Evolutionary conservation across 2,329 filamentous ascomycete genomes (phyloP), one percentile per base, ranked within the genome.

Genomic region (Pseudogymnoascus sp.): DNA sequence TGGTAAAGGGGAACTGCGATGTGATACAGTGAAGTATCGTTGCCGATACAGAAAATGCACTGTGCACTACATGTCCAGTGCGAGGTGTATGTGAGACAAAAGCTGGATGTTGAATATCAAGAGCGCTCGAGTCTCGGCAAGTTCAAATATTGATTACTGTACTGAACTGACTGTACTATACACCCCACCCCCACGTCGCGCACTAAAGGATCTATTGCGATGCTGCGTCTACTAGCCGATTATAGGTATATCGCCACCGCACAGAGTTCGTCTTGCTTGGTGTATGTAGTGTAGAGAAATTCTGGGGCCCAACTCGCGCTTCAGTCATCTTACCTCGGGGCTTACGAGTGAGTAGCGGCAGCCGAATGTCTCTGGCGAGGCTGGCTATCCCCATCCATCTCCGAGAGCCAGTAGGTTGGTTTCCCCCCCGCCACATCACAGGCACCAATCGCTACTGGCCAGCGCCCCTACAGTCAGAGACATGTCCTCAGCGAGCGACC

Each of bases 401-500:
- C 49, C 28, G n/a, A 55, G 49, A 55, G n/a, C 49, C 49, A 55
- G 49, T 55, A 22, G 28, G 5, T n/a, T 55, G 14, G 28, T 4
- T n/a, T 6, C 8, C 14, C 49, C 49, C 49, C 28, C 49, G 49
- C 49, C 49, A 55, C 49, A 33, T 55, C 49, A 55, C 49, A 55
- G 49, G 49, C 49, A 55, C 49, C 49, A 33, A 55, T 55, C 45
- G 49, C 49, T 55, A 55, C 49, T 33, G 49, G 9, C 28, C 28
- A 8, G 28, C 49, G 9, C 9, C 7, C n/a, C 4, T 19, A 33
- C 49, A 55, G 28, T 55, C 49, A 55, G 49, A 33, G 49, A 55
- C 28, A 55, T 55, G 49, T 33, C 7, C 23, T 19, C 28, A 55
- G 22, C 16, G 49, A 33, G 22, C 16, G 49, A 33, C 49, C 25